phyloP scores from a whole-genome alignment of 352 stramenopile species.

The Pythium apleroticum region DNA sequence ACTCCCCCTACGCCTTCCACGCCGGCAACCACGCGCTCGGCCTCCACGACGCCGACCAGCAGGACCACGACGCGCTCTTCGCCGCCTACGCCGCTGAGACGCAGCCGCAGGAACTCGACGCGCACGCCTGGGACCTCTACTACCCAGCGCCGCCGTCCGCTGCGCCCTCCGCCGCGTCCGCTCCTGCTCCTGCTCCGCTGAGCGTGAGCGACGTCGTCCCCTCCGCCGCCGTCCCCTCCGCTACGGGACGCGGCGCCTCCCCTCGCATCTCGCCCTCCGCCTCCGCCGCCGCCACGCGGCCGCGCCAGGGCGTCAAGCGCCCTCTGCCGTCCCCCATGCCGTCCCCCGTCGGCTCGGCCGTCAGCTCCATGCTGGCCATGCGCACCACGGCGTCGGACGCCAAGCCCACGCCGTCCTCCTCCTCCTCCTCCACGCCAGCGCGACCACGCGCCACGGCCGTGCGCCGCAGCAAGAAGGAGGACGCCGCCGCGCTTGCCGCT shows the following conservation, averaged over 20 bases:
- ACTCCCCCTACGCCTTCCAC: slow-evolving; percentile 5
- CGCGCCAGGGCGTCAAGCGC: slow-evolving; percentile 48
- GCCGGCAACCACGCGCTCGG: background rate
- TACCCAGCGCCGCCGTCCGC: slow-evolving; percentile 33
- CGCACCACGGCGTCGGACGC: background rate
- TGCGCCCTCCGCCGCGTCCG: slow-evolving; percentile 12
- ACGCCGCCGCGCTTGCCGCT: slow-evolving; percentile 4
- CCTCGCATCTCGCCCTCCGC: slow-evolving; percentile 9
- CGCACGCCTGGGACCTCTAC: slow-evolving; percentile 46
- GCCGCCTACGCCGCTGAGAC: slow-evolving; percentile 35
- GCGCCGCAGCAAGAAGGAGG: slow-evolving; percentile 30
- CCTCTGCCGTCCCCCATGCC: slow-evolving; percentile 33
- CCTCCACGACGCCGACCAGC: slow-evolving; percentile 9
- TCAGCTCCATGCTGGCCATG: slow-evolving; percentile 76
- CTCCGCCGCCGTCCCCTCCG: background rate
- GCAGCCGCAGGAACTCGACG: slow-evolving; percentile 37
- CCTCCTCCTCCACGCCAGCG: background rate
- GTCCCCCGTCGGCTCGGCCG: slow-evolving; percentile 51
- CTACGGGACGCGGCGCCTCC: slow-evolving; percentile 6
- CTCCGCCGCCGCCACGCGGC: background rate
- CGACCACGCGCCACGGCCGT: background rate
- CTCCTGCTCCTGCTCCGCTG: background rate
- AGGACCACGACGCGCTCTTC: slow-evolving; percentile 61
- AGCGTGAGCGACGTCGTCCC: background rate
- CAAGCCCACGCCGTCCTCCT: background rate